A percentile compares a stretch with the other conserved stretches of the same genome.
Evolutionary conservation across 495 filamentous ascomycete species (phyloP).

Genomic region (Trichodelitschia bisporula): DNA sequence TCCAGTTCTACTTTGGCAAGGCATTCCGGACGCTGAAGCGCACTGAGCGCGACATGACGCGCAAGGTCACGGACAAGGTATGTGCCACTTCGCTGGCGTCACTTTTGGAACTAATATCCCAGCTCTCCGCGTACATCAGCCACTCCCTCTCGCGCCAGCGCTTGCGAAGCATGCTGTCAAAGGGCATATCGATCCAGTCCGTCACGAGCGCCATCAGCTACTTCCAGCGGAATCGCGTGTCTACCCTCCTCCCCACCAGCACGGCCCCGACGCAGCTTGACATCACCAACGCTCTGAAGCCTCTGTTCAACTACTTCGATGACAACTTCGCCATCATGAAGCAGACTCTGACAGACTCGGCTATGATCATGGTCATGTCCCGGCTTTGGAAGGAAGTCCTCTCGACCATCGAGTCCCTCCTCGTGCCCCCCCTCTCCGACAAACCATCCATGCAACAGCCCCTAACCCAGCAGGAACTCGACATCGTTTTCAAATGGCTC

Average conservation of each 20-base stretch:
- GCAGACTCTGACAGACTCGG: slow-evolving; percentile 69
- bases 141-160: slow-evolving; percentile 65
- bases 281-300: slow-evolving; percentile 56
- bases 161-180: slow-evolving; percentile 44
- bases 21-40: slow-evolving; percentile 86
- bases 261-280: slow-evolving; percentile 42
- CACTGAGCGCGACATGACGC: slow-evolving; percentile 91
- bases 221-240: slow-evolving; percentile 30
- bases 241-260: slow-evolving; percentile 24
- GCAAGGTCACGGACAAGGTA: slow-evolving; percentile 95
- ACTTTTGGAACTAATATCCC: slow-evolving; percentile 4
- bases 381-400: slow-evolving; percentile 95
- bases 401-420: slow-evolving; percentile 63
- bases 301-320: slow-evolving; percentile 91
- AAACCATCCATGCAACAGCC: slow-evolving; percentile 78
- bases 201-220: slow-evolving; percentile 68
- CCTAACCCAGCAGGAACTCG: slow-evolving; percentile 70
- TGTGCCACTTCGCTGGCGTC: slow-evolving; percentile 5
- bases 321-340: slow-evolving; percentile 99
- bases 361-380: slow-evolving; percentile 95
- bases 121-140: slow-evolving; percentile 91
- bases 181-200: slow-evolving; percentile 46
- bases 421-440: slow-evolving; percentile 88
- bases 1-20: slow-evolving; percentile 96
- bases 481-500: slow-evolving; percentile 89